Percentiles rank a stretch among this genome's conserved stretches.
Evolutionary conservation across 129 eudicot species (phyloP).

Genomic region (Arctium minus): DNA sequence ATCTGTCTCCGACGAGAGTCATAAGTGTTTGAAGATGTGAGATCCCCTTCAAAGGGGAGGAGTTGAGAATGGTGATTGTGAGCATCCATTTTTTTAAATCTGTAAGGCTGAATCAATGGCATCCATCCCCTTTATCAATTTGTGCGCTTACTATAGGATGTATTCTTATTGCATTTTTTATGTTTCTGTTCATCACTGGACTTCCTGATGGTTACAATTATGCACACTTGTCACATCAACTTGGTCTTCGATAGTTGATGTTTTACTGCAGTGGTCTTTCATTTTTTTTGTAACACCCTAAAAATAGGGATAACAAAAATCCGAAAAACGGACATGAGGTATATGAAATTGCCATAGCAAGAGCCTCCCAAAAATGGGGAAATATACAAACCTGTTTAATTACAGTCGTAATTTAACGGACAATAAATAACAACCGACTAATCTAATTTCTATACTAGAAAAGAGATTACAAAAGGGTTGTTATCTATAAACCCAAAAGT

Average conservation of each 20-base stretch:
- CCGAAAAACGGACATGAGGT: too few species aligned
- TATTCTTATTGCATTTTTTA: not conserved
- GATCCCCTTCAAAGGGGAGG: not conserved
- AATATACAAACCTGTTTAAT: too few species aligned
- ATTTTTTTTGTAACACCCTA: not conserved
- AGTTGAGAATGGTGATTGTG: not conserved
- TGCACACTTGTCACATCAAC: not conserved
- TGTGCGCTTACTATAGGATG: not conserved
- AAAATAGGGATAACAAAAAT: too few species aligned
- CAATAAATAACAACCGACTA: too few species aligned
- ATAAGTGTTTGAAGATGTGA: conserved; percentile 3
- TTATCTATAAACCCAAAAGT: too few species aligned
- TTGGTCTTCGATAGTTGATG: not conserved
- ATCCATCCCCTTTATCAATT: not conserved
- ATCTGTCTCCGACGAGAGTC: not conserved
- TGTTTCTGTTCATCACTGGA: not conserved
- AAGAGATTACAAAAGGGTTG: too few species aligned
- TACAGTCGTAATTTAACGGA: too few species aligned
- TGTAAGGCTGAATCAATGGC: not conserved
- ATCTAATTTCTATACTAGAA: too few species aligned
- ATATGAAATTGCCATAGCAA: too few species aligned
- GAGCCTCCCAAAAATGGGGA: too few species aligned
- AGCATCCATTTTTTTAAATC: not conserved
- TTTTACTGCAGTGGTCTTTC: not conserved
- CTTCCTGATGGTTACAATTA: not conserved